Base-by-base conservation (phyloP, 495 filamentous ascomycete species). In the Penicillium robsamsonii region DNA sequence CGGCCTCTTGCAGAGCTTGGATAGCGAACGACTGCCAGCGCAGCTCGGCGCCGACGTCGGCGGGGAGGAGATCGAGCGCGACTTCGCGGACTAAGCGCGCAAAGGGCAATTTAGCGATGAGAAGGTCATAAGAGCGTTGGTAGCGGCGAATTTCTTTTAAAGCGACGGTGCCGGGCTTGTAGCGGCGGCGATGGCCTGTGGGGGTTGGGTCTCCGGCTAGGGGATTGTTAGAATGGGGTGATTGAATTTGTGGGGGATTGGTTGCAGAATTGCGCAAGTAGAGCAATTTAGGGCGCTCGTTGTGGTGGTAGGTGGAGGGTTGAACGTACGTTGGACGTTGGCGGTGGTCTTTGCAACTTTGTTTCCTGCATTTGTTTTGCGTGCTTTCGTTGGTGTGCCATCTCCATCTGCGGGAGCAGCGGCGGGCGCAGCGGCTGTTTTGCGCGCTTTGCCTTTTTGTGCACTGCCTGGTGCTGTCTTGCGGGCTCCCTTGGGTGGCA, bases 11-110 rank as follows among this genome's bases (percentile, higher is more conserved):
- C 7, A 97, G 78, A 4, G 93, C 93, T 57, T 84, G 80, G 56
- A 97, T 90, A 4, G 93, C 93, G 64, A 92, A 89, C 30, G 88
- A 92, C 69, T 97, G 93, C 91, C 92, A 97, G 15, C 92, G 84
- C 60, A 94, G 78, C 46, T 89, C 83, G 44, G 80, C 75, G 41
- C 69, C 76, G 2, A 70, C 64, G 1, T 78, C 79, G 6, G 74
- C 70, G 27, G 75, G 76, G 38, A 84, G 64, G 5, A 82, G 63
- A 10, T 81, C 75, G 40, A 90, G 62, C 8, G 88, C 88, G 53
- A 96, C 90, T 75, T 97, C 93, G 60, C 92, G 87, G 73, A 96
- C 92, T 11, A 97, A 75, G 55, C 92, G 84, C 18, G 91, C 82
- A 67, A 97, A 97, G 1, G 92, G 92, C 3, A 95, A 74, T 67